A percentile compares a stretch with the other conserved stretches of the same genome.
Conservation (phyloP, 192 early-diverging fungal species). For the Coemansia sp. region DNA sequence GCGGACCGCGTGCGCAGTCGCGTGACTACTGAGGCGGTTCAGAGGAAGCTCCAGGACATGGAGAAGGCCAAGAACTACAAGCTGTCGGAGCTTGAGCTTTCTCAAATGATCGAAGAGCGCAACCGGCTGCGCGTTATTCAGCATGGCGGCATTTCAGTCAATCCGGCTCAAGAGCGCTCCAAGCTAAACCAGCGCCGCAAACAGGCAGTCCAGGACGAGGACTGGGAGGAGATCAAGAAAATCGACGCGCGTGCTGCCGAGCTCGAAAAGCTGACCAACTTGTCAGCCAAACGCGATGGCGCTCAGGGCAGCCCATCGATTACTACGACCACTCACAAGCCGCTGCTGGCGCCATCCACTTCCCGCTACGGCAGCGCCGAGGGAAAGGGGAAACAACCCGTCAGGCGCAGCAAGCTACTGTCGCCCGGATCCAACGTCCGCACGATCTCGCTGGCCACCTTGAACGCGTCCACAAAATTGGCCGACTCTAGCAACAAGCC, state of each 20-base stretch:
- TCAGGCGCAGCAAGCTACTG: conserved; percentile 20
- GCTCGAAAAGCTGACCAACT: conserved; percentile 29
- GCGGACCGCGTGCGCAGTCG: conserved; percentile 51
- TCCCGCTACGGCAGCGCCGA: conserved; percentile 11
- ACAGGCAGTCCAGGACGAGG: conserved; percentile 55
- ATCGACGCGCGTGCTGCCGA: conserved; percentile 45
- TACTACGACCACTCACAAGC: conserved; percentile 13
- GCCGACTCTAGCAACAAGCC: not conserved
- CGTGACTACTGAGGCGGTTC: conserved; percentile 56
- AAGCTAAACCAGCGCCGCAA: conserved; percentile 56
- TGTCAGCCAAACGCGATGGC: conserved; percentile 4
- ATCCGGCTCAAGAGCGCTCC: conserved; percentile 54
- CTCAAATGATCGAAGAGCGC: conserved; percentile 65
- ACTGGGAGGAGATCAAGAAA: conserved; percentile 52
- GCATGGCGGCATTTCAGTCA: conserved; percentile 22
- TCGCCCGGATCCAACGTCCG: conserved; percentile 18
- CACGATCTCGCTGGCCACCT: not conserved
- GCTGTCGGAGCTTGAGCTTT: conserved; percentile 65
- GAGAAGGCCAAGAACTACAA: conserved; percentile 63
- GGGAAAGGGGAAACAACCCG: conserved; percentile 3
- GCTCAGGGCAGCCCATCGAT: not conserved
- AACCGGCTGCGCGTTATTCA: conserved; percentile 48
- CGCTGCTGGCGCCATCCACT: conserved; percentile 39
- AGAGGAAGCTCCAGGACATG: conserved; percentile 60
- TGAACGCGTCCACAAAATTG: not conserved